Percentiles rank a stretch among this genome's conserved stretches.
Conservation (phyloP, 2,329 filamentous ascomycete genomes). For the Colletotrichum sp. region DNA sequence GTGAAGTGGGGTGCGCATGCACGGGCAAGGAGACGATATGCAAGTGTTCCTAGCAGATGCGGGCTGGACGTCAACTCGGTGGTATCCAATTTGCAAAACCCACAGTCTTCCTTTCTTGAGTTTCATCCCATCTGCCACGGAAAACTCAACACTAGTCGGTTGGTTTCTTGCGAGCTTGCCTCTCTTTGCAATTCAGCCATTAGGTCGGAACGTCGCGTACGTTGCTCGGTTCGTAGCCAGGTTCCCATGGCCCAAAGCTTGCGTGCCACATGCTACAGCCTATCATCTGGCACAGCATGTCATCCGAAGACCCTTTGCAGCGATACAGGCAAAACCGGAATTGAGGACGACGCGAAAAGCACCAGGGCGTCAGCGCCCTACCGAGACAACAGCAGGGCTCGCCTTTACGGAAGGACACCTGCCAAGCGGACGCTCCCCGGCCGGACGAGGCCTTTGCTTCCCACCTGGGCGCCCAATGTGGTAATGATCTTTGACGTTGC, state of each 20-base stretch:
- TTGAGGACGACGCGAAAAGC: background rate
- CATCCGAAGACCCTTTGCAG: background rate
- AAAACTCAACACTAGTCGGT: constrained; percentile 7
- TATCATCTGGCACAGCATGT: background rate
- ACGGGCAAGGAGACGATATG: constrained; percentile 16
- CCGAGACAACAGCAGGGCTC: constrained; percentile 3
- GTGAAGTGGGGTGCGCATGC: constrained; percentile 7
- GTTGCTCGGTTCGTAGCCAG: background rate
- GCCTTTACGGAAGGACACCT: background rate
- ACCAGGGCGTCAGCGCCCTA: background rate
- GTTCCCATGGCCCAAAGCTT: background rate
- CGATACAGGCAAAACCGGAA: background rate
- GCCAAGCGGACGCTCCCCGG: background rate
- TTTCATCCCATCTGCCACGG: background rate
- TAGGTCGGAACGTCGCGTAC: background rate
- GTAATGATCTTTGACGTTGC: constrained; percentile 6
- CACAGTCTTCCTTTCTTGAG: background rate
- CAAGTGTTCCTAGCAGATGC: constrained; percentile 12
- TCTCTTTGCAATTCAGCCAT: background rate
- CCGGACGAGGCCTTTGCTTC: background rate
- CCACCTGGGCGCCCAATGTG: background rate
- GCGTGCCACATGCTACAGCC: background rate
- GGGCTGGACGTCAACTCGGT: constrained; percentile 1
- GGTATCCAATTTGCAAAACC: constrained; percentile 1
- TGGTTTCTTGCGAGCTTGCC: background rate